phyloP scores from a whole-genome alignment of 2,329 filamentous ascomycete genomes.

The Cladosporium colombiae region DNA sequence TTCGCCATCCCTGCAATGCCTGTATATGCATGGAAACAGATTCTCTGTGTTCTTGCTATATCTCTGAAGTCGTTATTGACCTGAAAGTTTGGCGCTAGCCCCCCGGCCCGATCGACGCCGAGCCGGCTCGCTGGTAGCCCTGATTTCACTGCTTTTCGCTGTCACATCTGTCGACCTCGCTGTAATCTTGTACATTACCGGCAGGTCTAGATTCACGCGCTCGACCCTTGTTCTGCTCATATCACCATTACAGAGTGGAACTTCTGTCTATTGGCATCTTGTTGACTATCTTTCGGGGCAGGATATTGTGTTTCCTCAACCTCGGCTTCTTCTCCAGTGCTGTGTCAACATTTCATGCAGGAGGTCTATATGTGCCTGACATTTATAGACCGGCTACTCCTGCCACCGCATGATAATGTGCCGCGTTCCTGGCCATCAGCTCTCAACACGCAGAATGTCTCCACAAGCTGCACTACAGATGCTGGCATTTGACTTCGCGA shows the following conservation, averaged over 20 bases:
- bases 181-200: background rate
- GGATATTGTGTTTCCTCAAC: background rate
- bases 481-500: background rate
- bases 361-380: conserved; percentile 19
- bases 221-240: background rate
- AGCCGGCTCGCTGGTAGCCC: background rate
- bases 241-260: background rate
- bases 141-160: background rate
- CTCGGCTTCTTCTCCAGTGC: background rate
- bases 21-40: background rate
- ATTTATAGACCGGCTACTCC: conserved; percentile 10
- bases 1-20: background rate
- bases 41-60: background rate
- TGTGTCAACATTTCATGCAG: conserved; percentile 9
- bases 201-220: background rate
- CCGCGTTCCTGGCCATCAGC: background rate
- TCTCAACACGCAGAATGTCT: conserved; percentile 2
- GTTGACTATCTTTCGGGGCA: background rate
- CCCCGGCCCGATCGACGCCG: background rate
- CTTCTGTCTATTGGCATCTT: background rate
- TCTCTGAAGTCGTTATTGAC: conserved; percentile 10
- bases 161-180: background rate
- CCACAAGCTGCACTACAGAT: conserved; percentile 3
- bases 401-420: background rate
- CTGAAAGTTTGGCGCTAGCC: background rate